Percentiles rank a stretch among this genome's conserved stretches.
These are phyloP conservation scores for Amylocarpus encephaloides DNA, from an alignment of 2,329 filamentous ascomycete genomes.

Conservation along the genomic window DNA sequence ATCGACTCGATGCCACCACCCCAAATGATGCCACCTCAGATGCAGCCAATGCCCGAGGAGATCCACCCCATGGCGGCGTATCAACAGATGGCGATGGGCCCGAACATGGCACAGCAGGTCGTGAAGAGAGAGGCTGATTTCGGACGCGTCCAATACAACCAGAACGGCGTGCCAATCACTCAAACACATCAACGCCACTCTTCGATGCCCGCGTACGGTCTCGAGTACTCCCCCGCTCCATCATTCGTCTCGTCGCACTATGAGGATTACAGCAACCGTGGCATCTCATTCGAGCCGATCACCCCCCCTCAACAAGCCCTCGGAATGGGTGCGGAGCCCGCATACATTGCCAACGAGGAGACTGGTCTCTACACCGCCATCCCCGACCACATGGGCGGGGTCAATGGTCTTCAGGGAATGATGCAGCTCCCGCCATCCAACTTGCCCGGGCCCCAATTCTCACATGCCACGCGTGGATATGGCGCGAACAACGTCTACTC, in stretches of 20 bases:
- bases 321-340: constrained; percentile 76
- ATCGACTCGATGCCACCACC: constrained; percentile 94
- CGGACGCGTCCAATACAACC: constrained; percentile 77
- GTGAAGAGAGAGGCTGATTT: constrained; percentile 89
- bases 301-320: constrained; percentile 90
- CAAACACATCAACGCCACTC: constrained; percentile 87
- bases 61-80: constrained; percentile 60
- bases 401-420: constrained; percentile 76
- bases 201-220: constrained; percentile 92
- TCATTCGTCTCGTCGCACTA: constrained; percentile 99
- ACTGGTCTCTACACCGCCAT: constrained; percentile 94
- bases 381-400: constrained; percentile 70
- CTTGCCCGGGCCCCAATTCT: constrained; percentile 72
- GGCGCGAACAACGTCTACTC: constrained; percentile 78
- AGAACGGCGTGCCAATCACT: constrained; percentile 78
- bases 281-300: constrained; percentile 92
- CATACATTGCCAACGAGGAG: constrained; percentile 97
- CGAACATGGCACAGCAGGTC: constrained; percentile 61
- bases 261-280: constrained; percentile 95
- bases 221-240: constrained; percentile 96
- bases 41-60: constrained; percentile 52
- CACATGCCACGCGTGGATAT: constrained; percentile 61
- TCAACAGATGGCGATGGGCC: constrained; percentile 62
- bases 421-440: constrained; percentile 87
- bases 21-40: constrained; percentile 63